These are phyloP conservation scores for Populus hybrid DNA, from an alignment of 441 rosid genomes.

Conservation along the genomic window DNA sequence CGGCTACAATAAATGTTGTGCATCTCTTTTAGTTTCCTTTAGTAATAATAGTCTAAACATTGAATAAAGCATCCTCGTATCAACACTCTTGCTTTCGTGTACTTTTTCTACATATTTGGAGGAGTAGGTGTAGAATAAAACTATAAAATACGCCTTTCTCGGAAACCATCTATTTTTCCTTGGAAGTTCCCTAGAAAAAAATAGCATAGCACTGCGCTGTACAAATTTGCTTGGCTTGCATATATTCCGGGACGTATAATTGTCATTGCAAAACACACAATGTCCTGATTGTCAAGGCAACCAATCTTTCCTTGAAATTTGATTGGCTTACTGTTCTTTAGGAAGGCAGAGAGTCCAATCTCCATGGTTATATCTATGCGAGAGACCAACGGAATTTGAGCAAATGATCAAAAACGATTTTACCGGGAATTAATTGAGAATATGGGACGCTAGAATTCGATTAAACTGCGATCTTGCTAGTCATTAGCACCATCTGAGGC, in stretches of 20 bases:
- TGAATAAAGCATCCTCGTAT: too few species aligned
- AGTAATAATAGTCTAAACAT: too few species aligned
- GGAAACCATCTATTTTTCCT: background rate
- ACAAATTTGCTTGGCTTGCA: background rate
- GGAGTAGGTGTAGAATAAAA: too few species aligned
- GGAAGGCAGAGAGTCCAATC: too few species aligned
- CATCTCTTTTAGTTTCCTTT: too few species aligned
- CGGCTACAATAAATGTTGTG: too few species aligned
- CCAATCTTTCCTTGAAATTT: too few species aligned
- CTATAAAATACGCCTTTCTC: too few species aligned
- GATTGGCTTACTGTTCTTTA: too few species aligned
- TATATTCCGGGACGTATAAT: background rate
- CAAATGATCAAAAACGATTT: background rate
- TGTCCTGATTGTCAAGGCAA: too few species aligned
- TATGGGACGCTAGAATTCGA: background rate
- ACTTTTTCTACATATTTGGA: too few species aligned
- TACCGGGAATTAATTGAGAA: background rate
- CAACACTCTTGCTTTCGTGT: too few species aligned
- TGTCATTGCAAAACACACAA: background rate
- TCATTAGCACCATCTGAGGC: background rate
- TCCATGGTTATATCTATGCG: background rate
- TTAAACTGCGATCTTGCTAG: background rate
- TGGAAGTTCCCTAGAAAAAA: background rate
- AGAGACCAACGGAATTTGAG: background rate
- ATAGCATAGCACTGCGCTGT: background rate